phyloP scores from a whole-genome alignment of 331 rosid species.

The Dryas integrifolia region DNA sequence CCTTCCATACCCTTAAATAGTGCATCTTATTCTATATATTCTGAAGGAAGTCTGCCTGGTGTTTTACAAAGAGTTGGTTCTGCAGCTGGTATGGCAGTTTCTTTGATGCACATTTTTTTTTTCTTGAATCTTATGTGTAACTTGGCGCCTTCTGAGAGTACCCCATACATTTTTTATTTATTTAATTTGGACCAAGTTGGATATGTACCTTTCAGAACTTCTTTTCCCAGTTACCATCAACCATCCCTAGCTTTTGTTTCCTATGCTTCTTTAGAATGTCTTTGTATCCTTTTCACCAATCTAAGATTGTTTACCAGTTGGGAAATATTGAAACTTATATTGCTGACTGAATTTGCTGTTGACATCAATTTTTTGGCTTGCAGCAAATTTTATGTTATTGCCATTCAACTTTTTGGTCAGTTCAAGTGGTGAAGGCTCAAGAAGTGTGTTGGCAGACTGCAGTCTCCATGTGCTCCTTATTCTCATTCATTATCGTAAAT shows the following conservation, averaged over 20 bases:
- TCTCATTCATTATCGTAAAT: constrained; percentile 85
- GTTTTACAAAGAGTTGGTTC: constrained; percentile 93
- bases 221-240: background rate
- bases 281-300: background rate
- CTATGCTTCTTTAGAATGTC: background rate
- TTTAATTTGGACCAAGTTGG: no score
- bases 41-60: constrained; percentile 81
- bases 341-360: constrained; percentile 25
- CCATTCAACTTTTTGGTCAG: constrained; percentile 83
- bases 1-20: constrained; percentile 50
- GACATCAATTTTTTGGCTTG: constrained; percentile 32
- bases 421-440: constrained; percentile 68
- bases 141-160: background rate
- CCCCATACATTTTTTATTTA: background rate
- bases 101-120: background rate
- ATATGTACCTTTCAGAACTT: no score
- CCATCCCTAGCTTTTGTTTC: background rate
- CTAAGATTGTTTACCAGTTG: constrained; percentile 6
- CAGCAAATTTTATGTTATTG: constrained; percentile 87
- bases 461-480: constrained; percentile 89
- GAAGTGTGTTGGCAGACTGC: constrained; percentile 72
- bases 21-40: constrained; percentile 63
- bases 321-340: constrained; percentile 23
- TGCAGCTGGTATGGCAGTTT: constrained; percentile 75
- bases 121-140: background rate